These are phyloP conservation scores for Cryptococcus amylolentus DNA, from an alignment of 1,284 basidiomycete genomes.

Conservation along the genomic window DNA sequence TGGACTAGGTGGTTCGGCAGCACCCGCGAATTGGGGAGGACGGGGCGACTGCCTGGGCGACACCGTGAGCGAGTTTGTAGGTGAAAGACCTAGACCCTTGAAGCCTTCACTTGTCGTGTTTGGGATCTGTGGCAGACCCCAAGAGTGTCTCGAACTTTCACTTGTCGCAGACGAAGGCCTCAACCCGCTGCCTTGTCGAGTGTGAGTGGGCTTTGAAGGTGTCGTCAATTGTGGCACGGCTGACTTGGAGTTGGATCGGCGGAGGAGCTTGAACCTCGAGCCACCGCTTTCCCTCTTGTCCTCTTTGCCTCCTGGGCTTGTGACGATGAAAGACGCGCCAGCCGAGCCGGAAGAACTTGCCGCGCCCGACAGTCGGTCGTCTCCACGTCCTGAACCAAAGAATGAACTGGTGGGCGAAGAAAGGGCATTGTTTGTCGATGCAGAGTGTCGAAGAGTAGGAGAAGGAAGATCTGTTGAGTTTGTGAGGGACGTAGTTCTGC, in stretches of 20 bases:
- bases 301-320: background rate
- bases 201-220: no score
- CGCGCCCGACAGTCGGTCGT: conserved; percentile 5
- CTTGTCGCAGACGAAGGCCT: conserved; percentile 7
- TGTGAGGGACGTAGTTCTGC: background rate
- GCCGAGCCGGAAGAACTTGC: conserved; percentile 1
- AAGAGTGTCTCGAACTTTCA: conserved; percentile 27
- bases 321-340: background rate
- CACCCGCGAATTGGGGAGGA: background rate
- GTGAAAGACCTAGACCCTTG: conserved; percentile 23
- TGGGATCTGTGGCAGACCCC: conserved; percentile 38
- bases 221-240: background rate
- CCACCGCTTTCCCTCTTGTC: background rate
- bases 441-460: conserved; percentile 15
- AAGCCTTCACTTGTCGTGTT: conserved; percentile 14
- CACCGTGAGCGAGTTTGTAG: conserved; percentile 10
- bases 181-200: conserved; percentile 3
- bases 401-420: background rate
- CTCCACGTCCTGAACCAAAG: conserved; percentile 10
- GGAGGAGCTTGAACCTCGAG: conserved; percentile 12
- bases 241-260: conserved; percentile 14
- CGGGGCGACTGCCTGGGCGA: background rate
- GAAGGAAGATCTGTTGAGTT: conserved; percentile 5
- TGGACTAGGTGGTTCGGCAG: conserved; percentile 4
- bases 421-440: conserved; percentile 8